Percentiles rank a stretch among this genome's conserved stretches.
phyloP scores from a whole-genome alignment of 257 asterid genomes.

The Osmanthus fragrans region DNA sequence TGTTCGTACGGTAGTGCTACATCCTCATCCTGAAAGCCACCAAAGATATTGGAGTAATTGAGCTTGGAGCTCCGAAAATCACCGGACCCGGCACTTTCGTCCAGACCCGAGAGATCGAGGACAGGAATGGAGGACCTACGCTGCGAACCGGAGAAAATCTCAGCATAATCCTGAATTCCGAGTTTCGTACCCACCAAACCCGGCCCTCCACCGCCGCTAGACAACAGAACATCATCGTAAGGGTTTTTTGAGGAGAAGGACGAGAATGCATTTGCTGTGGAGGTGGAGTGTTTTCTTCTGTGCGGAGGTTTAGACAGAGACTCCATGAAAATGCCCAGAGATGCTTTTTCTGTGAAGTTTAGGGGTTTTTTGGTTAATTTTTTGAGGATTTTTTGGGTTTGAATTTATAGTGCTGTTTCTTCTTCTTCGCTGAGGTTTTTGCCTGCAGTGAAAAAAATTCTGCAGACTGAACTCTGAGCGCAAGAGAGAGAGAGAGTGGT shows the following conservation, averaged over 20 bases:
- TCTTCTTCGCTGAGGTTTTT: constrained; percentile 23
- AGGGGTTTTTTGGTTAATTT: constrained; percentile 29
- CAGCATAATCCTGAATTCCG: constrained; percentile 59
- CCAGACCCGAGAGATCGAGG: constrained; percentile 67
- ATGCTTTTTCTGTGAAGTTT: constrained; percentile 4
- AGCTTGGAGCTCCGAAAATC: constrained; percentile 47
- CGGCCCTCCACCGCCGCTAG: constrained; percentile 22
- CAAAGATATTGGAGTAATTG: constrained; percentile 75
- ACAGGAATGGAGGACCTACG: constrained; percentile 68
- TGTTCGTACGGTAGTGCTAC: constrained; percentile 57
- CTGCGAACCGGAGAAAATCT: constrained; percentile 62
- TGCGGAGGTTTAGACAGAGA: constrained; percentile 66
- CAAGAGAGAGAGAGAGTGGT: constrained; percentile 30
- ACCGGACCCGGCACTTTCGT: constrained; percentile 40
- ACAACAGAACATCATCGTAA: constrained; percentile 68
- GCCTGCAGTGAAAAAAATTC: constrained; percentile 32
- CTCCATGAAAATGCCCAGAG: constrained; percentile 52
- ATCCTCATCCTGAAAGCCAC: constrained; percentile 56
- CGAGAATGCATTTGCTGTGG: constrained; percentile 34
- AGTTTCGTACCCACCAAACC: constrained; percentile 29
- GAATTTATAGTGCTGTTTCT: background rate
- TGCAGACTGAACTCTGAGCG: constrained; percentile 33
- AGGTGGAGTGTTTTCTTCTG: constrained; percentile 50
- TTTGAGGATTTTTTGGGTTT: background rate
- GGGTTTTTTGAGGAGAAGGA: constrained; percentile 58